These are phyloP conservation scores for Ichthyophthirius multifiliis DNA, from an alignment of 169 alveolate species.

Conservation along the genomic window DNA sequence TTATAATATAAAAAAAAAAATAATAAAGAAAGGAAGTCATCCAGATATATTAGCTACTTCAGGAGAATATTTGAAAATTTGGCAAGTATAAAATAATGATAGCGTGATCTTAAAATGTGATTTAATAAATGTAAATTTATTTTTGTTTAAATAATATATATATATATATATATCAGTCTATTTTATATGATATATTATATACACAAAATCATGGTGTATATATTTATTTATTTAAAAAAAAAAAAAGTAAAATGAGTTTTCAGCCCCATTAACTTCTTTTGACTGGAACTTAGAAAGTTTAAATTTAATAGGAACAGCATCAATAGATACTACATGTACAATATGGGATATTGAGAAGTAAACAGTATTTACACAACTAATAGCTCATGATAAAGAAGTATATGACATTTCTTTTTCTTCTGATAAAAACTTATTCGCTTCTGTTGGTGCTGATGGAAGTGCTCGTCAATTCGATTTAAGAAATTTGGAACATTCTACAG, in stretches of 20 bases:
- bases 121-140: slow-evolving; percentile 26
- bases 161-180: no score
- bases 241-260: slow-evolving; percentile 65
- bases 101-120: slow-evolving; percentile 19
- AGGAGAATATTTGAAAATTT: slow-evolving; percentile 74
- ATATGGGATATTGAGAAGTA: slow-evolving; percentile 88
- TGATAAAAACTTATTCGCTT: slow-evolving; percentile 76
- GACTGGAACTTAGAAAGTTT: slow-evolving; percentile 82
- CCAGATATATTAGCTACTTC: slow-evolving; percentile 76
- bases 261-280: slow-evolving; percentile 86
- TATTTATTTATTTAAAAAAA: neutral
- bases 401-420: slow-evolving; percentile 86
- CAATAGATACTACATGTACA: slow-evolving; percentile 91
- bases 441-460: slow-evolving; percentile 88
- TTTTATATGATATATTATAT: no score
- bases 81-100: slow-evolving; percentile 57
- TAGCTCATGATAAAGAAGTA: slow-evolving; percentile 92
- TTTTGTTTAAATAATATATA: no score
- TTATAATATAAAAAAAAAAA: neutral
- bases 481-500: slow-evolving; percentile 77
- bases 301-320: slow-evolving; percentile 77
- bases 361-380: slow-evolving; percentile 81
- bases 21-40: neutral
- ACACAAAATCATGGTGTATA: neutral
- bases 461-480: slow-evolving; percentile 79